These are phyloP conservation scores for Chernovozyma aurita DNA, from an alignment of 1,139 yeast species.

Conservation along the genomic window DNA sequence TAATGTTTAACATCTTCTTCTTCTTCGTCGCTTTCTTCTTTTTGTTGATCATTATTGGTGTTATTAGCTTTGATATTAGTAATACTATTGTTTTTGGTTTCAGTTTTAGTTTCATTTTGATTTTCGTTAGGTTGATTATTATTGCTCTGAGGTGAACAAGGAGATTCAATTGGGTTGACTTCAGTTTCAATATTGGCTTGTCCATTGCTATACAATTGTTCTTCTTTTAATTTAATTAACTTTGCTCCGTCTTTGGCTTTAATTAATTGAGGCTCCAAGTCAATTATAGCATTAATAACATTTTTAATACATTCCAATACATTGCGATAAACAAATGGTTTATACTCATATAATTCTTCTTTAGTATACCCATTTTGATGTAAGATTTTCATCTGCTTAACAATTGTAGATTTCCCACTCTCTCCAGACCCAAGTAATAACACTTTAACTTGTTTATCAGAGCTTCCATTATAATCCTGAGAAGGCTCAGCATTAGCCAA, in stretches of 20 bases:
- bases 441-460: conserved; percentile 51
- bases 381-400: conserved; percentile 69
- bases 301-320: conserved; percentile 63
- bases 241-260: conserved; percentile 22
- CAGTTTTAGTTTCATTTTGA: conserved; percentile 1
- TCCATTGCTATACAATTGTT: background rate
- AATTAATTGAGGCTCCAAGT: conserved; percentile 46
- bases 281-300: conserved; percentile 53
- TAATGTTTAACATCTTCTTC: conserved; percentile 12
- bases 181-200: background rate
- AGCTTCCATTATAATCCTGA: conserved; percentile 5
- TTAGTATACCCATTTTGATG: conserved; percentile 67
- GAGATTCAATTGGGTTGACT: conserved; percentile 6
- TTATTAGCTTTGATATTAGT: conserved; percentile 1
- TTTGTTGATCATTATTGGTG: background rate
- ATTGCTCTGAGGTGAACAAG: conserved; percentile 6
- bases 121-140: conserved; percentile 5
- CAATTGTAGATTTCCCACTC: conserved; percentile 72
- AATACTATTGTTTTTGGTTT: background rate
- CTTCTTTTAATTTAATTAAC: background rate
- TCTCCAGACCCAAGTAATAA: conserved; percentile 75
- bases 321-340: conserved; percentile 67
- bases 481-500: background rate
- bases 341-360: conserved; percentile 61
- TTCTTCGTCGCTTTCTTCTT: background rate